Base-by-base conservation (phyloP, 2,329 filamentous ascomycete genomes). In the Didymella exigua region DNA sequence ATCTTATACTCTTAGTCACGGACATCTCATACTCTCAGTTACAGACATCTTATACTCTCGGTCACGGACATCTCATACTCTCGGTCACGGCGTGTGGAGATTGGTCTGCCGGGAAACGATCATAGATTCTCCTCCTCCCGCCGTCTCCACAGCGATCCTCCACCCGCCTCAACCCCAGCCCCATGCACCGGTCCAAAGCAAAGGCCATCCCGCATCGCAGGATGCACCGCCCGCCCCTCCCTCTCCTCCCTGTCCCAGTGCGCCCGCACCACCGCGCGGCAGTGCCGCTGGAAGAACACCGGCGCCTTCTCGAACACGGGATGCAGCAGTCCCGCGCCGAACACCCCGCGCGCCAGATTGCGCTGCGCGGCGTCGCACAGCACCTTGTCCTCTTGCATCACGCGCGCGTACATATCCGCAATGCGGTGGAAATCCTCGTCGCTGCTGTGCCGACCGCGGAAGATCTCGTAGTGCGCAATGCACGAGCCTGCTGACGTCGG, bases 351-450 rank as follows among this genome's bases (percentile, higher is more conserved):
- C 62, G 84, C 82, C 60, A 87, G 75, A 65, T 88, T 87, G 67
- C 76, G 78, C 67, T 87, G 85, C 2, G 83, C 80, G 9, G 78
- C 78, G 54, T 78, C 74, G 72, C 85, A 87, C 23, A 88, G 80
- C 19, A 80, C 76, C 66, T 87, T 87, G 73, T 88, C 85, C 70
- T 88, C 85, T 2, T 79, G 78, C 82, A 87, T 83, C 65, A 88
- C 81, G 27, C 82, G 80, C 70, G 83, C 84, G 74, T 86, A 87
- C 69, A 87, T 83, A 43, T 81, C 74, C 64, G 78, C 79, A 67
- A 87, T 84, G 53, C 77, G 70, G 14, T 79, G 73, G 67, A 87
- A 87, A 47, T 85, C 80, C 21, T 80, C 80, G 14, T 85, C 81
- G n/a, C 76, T 78, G 5, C 83, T 80, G 62, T 81, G 72, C 63